Conservation (phyloP, 164 flowering plant species). For the Malania oleifera region DNA sequence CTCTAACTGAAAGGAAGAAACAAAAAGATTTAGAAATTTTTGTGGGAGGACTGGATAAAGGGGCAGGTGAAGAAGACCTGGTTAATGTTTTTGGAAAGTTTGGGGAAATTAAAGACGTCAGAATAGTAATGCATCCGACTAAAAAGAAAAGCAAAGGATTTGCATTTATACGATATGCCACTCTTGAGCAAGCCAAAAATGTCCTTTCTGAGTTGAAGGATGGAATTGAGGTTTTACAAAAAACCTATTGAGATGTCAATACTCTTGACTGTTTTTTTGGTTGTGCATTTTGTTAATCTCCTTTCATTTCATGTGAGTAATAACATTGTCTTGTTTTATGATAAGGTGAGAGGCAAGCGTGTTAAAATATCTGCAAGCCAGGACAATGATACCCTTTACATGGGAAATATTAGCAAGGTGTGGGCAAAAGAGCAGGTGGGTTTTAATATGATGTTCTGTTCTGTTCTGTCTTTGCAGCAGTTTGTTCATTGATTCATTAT, state of each 20-base stretch:
- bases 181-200: constrained; percentile 39
- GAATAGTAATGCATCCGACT: constrained; percentile 31
- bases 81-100: constrained; percentile 28
- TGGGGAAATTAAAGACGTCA: constrained; percentile 33
- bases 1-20: constrained; percentile 24
- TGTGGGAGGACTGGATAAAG: constrained; percentile 38
- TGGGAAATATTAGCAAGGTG: constrained; percentile 41
- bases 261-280: background rate
- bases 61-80: constrained; percentile 38
- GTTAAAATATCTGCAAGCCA: constrained; percentile 33
- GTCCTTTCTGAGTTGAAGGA: constrained; percentile 34
- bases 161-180: constrained; percentile 41
- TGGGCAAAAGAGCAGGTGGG: constrained; percentile 39
- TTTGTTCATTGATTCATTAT: background rate
- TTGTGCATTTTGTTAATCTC: background rate
- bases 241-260: background rate
- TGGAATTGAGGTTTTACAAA: constrained; percentile 30
- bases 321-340: background rate
- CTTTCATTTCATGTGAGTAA: background rate
- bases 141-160: constrained; percentile 38
- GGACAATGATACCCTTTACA: constrained; percentile 36
- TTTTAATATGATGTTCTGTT: constrained; percentile 1
- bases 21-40: constrained; percentile 34
- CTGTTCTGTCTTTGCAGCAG: background rate
- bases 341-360: constrained; percentile 36